A percentile compares a stretch with the other conserved stretches of the same genome.
These are phyloP conservation scores for Fomitopsis pulvina DNA, from an alignment of 768 basidiomycete genomes.

Conservation along the genomic window DNA sequence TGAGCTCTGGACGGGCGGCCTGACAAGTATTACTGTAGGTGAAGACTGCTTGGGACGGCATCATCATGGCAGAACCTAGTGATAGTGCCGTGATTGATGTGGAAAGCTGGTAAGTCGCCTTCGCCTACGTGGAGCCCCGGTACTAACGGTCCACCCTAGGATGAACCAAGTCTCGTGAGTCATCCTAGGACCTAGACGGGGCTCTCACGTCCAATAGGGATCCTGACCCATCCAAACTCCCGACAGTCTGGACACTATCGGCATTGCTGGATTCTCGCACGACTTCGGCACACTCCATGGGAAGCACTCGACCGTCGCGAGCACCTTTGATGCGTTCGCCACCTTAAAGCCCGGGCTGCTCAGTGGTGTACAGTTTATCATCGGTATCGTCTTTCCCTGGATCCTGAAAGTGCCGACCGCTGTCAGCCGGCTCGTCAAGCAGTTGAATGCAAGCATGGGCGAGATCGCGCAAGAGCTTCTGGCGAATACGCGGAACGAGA, in stretches of 20 bases:
- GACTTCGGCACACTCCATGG: constrained; percentile 49
- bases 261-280: constrained; percentile 54
- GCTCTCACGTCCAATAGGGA: background rate
- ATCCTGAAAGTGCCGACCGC: constrained; percentile 27
- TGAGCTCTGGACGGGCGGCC: background rate
- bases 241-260: constrained; percentile 47
- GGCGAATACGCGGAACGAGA: constrained; percentile 25
- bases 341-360: constrained; percentile 6
- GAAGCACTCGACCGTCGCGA: constrained; percentile 31
- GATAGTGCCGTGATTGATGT: constrained; percentile 36
- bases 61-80: constrained; percentile 9
- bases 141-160: constrained; percentile 5
- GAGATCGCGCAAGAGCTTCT: constrained; percentile 29
- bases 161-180: constrained; percentile 41
- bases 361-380: constrained; percentile 9
- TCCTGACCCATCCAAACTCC: background rate
- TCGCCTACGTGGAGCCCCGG: background rate
- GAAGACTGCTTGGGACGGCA: constrained; percentile 27
- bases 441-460: constrained; percentile 24
- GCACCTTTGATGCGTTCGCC: constrained; percentile 17
- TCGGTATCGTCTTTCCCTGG: constrained; percentile 25
- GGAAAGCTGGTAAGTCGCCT: constrained; percentile 29
- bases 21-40: constrained; percentile 16
- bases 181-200: background rate
- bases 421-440: constrained; percentile 16